Conservation (phyloP, 2,329 filamentous ascomycete genomes). For the Cadophora gregata region DNA sequence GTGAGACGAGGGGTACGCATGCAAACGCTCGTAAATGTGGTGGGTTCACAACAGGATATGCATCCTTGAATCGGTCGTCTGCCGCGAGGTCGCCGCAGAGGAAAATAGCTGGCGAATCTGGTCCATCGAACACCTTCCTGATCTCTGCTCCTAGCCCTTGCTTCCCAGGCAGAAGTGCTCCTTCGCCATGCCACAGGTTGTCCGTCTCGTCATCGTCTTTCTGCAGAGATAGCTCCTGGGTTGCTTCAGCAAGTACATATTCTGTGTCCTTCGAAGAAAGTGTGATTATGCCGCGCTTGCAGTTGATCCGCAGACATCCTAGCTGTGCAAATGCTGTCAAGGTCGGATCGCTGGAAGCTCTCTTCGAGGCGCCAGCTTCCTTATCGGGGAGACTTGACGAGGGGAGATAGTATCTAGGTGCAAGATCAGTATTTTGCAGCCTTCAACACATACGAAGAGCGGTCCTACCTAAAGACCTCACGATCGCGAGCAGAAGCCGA, state of each 20-base stretch:
- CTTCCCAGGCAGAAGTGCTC: slow-evolving; percentile 25
- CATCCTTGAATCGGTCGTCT: slow-evolving; percentile 47
- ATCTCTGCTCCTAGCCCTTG: slow-evolving; percentile 31
- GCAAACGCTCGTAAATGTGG: slow-evolving; percentile 57
- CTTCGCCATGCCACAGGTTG: slow-evolving; percentile 41
- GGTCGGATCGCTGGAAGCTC: slow-evolving; percentile 47
- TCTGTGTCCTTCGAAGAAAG: slow-evolving; percentile 34
- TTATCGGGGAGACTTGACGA: slow-evolving; percentile 3
- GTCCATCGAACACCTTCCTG: slow-evolving; percentile 31
- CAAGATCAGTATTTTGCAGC: background rate
- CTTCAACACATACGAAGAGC: background rate
- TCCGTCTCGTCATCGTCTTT: slow-evolving; percentile 40
- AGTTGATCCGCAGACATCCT: slow-evolving; percentile 53
- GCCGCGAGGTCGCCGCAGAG: slow-evolving; percentile 48
- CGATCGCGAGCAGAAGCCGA: slow-evolving; percentile 32
- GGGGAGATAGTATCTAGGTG: slow-evolving; percentile 35
- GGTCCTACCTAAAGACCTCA: slow-evolving; percentile 38
- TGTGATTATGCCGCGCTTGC: slow-evolving; percentile 54
- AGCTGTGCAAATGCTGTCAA: slow-evolving; percentile 56
- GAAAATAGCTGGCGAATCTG: slow-evolving; percentile 29
- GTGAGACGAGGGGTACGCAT: slow-evolving; percentile 65
- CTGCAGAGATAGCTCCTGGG: slow-evolving; percentile 37
- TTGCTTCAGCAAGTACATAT: slow-evolving; percentile 41
- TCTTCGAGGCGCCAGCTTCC: slow-evolving; percentile 18
- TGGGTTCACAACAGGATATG: slow-evolving; percentile 45